Conservation (phyloP, 2,329 filamentous ascomycete genomes). For the Biscogniauxia marginata region DNA sequence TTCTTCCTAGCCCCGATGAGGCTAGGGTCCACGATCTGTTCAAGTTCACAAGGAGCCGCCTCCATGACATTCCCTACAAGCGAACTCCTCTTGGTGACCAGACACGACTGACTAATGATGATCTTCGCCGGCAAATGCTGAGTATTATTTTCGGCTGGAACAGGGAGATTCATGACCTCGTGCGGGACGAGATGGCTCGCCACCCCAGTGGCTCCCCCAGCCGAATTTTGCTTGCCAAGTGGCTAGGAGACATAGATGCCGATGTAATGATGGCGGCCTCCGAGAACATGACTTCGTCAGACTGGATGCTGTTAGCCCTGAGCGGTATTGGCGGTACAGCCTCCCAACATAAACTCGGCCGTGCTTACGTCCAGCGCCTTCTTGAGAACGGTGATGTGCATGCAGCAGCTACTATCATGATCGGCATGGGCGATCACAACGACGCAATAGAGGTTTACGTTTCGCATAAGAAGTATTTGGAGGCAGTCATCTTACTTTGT, state of each 20-base stretch:
- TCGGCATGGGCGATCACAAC: slow-evolving; percentile 87
- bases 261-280: slow-evolving; percentile 79
- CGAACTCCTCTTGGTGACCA: slow-evolving; percentile 60
- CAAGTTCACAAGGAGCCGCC: slow-evolving; percentile 75
- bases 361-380: slow-evolving; percentile 85
- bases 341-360: slow-evolving; percentile 85
- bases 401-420: slow-evolving; percentile 86
- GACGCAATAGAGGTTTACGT: slow-evolving; percentile 97
- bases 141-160: slow-evolving; percentile 95
- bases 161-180: slow-evolving; percentile 74
- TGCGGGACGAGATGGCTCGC: slow-evolving; percentile 78
- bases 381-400: slow-evolving; percentile 89
- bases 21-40: slow-evolving; percentile 75
- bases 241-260: slow-evolving; percentile 82
- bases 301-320: slow-evolving; percentile 95
- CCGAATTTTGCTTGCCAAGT: slow-evolving; percentile 82
- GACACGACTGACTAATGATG: slow-evolving; percentile 67
- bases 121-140: slow-evolving; percentile 87
- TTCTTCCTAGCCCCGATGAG: slow-evolving; percentile 75
- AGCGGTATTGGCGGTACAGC: slow-evolving; percentile 78
- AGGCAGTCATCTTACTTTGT: slow-evolving; percentile 85
- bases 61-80: slow-evolving; percentile 81
- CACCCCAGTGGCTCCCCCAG: slow-evolving; percentile 73
- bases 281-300: slow-evolving; percentile 85
- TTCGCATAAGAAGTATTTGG: slow-evolving; percentile 87